These are phyloP conservation scores for Pontederia paniculata DNA, from an alignment of 176 grass and related monocot species.

Conservation along the genomic window DNA sequence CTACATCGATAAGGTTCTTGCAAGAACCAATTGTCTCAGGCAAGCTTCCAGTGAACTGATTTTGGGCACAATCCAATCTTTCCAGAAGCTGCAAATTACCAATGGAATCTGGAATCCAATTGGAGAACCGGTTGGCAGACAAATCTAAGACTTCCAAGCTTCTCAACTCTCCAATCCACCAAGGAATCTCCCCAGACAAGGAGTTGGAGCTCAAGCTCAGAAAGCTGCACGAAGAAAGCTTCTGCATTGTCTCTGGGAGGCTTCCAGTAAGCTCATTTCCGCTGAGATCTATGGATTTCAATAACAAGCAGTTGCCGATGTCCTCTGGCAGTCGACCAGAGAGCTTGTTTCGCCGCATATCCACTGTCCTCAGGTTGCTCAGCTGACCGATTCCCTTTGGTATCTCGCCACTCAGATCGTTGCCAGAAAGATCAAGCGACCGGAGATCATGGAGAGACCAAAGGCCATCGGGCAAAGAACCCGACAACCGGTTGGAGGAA, in stretches of 20 bases:
- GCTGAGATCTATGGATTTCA: slow-evolving; percentile 66
- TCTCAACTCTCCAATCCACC: slow-evolving; percentile 82
- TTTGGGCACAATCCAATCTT: slow-evolving; percentile 12
- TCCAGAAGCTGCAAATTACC: not conserved
- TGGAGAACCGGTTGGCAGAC: slow-evolving; percentile 56
- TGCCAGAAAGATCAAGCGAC: slow-evolving; percentile 69
- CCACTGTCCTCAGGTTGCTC: slow-evolving; percentile 36
- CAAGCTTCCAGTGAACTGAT: slow-evolving; percentile 3
- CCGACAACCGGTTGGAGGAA: slow-evolving; percentile 63
- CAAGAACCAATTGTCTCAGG: slow-evolving; percentile 37
- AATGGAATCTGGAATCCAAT: slow-evolving; percentile 36
- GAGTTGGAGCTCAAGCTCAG: slow-evolving; percentile 49
- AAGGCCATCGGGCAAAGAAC: slow-evolving; percentile 39
- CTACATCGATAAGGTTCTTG: slow-evolving; percentile 42
- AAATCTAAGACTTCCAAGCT: slow-evolving; percentile 57
- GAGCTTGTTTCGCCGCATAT: slow-evolving; percentile 59
- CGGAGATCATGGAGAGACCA: slow-evolving; percentile 69
- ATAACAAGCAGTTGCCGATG: slow-evolving; percentile 43
- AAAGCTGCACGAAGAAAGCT: slow-evolving; percentile 37
- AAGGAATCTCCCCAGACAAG: slow-evolving; percentile 43
- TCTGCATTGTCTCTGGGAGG: slow-evolving; percentile 49
- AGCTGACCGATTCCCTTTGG: slow-evolving; percentile 39
- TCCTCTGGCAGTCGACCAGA: slow-evolving; percentile 62
- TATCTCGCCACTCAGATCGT: slow-evolving; percentile 46
- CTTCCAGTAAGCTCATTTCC: slow-evolving; percentile 51